Percentiles rank a stretch among this genome's conserved stretches.
phyloP scores from a whole-genome alignment of 2,329 filamentous ascomycete species.

The Monilinia polystroma region DNA sequence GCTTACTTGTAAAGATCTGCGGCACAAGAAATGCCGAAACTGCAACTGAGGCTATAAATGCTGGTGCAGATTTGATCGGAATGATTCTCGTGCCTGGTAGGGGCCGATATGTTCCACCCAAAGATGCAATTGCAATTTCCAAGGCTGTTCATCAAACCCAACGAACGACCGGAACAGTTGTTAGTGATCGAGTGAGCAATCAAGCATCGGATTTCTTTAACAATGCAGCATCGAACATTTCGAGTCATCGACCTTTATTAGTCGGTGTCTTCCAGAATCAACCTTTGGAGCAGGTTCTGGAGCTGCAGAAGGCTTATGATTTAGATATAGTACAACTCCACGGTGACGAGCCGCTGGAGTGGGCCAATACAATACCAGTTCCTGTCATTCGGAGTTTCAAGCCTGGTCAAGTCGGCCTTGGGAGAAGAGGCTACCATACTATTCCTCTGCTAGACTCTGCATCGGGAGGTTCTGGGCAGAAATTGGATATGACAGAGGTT shows the following conservation, averaged over 20 bases:
- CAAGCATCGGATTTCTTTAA: conserved; percentile 69
- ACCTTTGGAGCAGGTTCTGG: conserved; percentile 75
- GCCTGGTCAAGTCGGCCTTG: conserved; percentile 62
- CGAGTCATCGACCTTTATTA: conserved; percentile 65
- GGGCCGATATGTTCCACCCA: conserved; percentile 75
- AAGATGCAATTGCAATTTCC: conserved; percentile 79
- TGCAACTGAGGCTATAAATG: conserved; percentile 75
- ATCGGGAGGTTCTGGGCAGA: conserved; percentile 75
- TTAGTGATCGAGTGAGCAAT: conserved; percentile 34
- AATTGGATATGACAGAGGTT: conserved; percentile 70
- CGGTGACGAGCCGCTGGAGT: conserved; percentile 88
- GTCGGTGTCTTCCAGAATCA: conserved; percentile 96
- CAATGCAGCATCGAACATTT: conserved; percentile 49
- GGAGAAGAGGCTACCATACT: conserved; percentile 75
- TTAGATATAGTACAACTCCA: conserved; percentile 93
- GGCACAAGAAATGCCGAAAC: conserved; percentile 82
- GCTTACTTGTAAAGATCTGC: conserved; percentile 87
- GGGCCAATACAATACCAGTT: conserved; percentile 84
- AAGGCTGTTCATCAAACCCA: conserved; percentile 62
- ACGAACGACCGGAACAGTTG: conserved; percentile 32
- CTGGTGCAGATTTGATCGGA: conserved; percentile 87
- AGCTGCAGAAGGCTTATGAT: conserved; percentile 70
- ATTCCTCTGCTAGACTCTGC: conserved; percentile 86
- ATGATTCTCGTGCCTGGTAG: conserved; percentile 85
- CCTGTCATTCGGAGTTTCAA: conserved; percentile 87